Percentiles rank a stretch among this genome's conserved stretches.
phyloP scores from a whole-genome alignment of 805 yeast species.

The Candida manassasensis region DNA sequence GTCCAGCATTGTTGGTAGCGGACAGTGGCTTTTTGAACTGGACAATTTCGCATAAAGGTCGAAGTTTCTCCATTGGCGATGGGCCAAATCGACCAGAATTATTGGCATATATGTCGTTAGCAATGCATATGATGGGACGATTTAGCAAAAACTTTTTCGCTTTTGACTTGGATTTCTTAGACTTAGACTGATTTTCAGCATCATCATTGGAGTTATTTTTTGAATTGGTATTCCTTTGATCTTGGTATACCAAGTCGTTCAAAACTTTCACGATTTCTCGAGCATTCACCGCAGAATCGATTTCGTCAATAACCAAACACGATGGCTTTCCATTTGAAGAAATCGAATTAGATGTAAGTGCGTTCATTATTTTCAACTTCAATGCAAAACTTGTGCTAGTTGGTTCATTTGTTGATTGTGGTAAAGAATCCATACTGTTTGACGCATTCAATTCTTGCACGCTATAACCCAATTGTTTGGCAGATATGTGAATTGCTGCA shows the following conservation, averaged over 20 bases:
- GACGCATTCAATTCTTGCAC: slow-evolving; percentile 81
- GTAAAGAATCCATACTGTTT: slow-evolving; percentile 35
- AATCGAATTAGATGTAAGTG: slow-evolving; percentile 53
- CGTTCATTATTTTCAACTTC: slow-evolving; percentile 41
- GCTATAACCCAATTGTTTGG: slow-evolving; percentile 75
- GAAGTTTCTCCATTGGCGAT: slow-evolving; percentile 66
- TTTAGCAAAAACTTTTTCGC: slow-evolving; percentile 39
- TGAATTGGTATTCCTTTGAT: slow-evolving; percentile 44
- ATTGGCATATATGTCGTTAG: slow-evolving; percentile 75
- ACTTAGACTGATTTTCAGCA: slow-evolving; percentile 16
- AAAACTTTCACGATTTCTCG: slow-evolving; percentile 34
- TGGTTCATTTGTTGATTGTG: slow-evolving; percentile 41
- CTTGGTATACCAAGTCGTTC: slow-evolving; percentile 63
- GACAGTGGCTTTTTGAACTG: slow-evolving; percentile 56
- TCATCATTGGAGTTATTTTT: slow-evolving; percentile 19
- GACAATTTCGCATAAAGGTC: slow-evolving; percentile 70
- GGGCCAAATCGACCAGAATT: slow-evolving; percentile 21
- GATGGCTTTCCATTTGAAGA: slow-evolving; percentile 70
- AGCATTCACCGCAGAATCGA: slow-evolving; percentile 50
- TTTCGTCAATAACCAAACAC: slow-evolving; percentile 82
- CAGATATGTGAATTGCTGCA: slow-evolving; percentile 78
- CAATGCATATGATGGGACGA: slow-evolving; percentile 88
- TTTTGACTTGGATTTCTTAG: slow-evolving; percentile 19
- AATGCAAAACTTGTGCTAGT: slow-evolving; percentile 26
- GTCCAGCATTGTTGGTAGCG: slow-evolving; percentile 41